These are phyloP conservation scores for Fusarium nematophilum DNA, from an alignment of 2,329 filamentous ascomycete genomes.

Conservation along the genomic window DNA sequence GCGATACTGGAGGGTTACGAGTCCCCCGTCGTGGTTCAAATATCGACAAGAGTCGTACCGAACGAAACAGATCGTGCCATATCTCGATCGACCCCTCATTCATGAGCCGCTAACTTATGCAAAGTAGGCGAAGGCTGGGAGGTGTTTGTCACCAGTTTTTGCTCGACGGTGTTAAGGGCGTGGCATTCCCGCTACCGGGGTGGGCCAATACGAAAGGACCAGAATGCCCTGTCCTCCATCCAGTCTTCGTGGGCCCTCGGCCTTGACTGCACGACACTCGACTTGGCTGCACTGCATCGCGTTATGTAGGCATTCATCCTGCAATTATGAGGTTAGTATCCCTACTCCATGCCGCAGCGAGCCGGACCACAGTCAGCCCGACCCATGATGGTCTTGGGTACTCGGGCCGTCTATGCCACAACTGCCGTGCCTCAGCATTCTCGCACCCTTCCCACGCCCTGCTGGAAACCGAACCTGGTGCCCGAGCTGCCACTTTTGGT, in stretches of 20 bases:
- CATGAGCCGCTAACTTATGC: constrained; percentile 19
- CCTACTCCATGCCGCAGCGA: constrained; percentile 3
- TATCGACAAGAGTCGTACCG: neutral
- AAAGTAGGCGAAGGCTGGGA: constrained; percentile 6
- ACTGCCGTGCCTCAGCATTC: constrained; percentile 15
- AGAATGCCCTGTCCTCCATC: constrained; percentile 6
- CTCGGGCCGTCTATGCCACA: constrained; percentile 12
- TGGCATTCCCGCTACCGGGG: constrained; percentile 1
- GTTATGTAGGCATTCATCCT: constrained; percentile 10
- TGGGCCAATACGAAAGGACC: constrained; percentile 14
- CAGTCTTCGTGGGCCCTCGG: neutral
- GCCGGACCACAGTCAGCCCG: neutral
- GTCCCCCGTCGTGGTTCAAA: neutral
- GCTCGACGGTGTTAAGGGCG: neutral
- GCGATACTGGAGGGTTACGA: constrained; percentile 2
- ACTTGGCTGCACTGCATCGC: constrained; percentile 4
- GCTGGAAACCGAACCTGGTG: constrained; percentile 1
- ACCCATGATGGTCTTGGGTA: constrained; percentile 4
- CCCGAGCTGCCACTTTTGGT: neutral
- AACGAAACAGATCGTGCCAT: constrained; percentile 19
- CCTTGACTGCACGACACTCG: constrained; percentile 2
- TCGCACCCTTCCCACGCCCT: neutral
- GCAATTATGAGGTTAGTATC: constrained; percentile 9
- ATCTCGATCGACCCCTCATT: constrained; percentile 10
- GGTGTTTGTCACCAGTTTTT: constrained; percentile 14